A percentile compares a stretch with the other conserved stretches of the same genome.
Conservation (phyloP, 495 filamentous ascomycete genomes). For the Podospora conica region DNA sequence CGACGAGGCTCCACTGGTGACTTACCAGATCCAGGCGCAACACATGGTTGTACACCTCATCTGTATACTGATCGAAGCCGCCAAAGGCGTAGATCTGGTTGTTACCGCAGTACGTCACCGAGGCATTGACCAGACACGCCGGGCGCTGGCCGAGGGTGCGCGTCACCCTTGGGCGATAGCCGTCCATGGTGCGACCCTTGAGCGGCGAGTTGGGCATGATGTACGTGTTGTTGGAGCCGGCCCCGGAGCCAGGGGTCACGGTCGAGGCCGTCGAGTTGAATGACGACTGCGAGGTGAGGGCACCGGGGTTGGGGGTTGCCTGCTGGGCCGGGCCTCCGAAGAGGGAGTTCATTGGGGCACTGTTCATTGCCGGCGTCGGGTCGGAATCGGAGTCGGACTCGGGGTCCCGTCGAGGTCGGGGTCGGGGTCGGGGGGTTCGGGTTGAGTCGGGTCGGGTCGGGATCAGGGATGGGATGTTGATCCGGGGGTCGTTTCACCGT, state of each 20-base stretch:
- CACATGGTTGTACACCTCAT: constrained; percentile 99
- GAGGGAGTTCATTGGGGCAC: constrained; percentile 24
- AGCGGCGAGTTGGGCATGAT: constrained; percentile 77
- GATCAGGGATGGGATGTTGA: background rate
- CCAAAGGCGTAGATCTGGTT: constrained; percentile 97
- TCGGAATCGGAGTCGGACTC: background rate
- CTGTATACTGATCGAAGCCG: constrained; percentile 98
- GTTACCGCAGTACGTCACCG: constrained; percentile 92
- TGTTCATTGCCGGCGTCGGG: constrained; percentile 21
- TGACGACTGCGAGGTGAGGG: constrained; percentile 15
- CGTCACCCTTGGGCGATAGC: constrained; percentile 74
- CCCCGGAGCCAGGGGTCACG: constrained; percentile 42
- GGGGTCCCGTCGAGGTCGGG: background rate
- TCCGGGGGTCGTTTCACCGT: background rate
- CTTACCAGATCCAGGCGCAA: constrained; percentile 77
- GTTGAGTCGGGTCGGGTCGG: too few relatives aligned
- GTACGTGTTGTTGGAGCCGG: constrained; percentile 69
- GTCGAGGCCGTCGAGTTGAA: constrained; percentile 23
- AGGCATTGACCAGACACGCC: constrained; percentile 94
- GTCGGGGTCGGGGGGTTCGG: too few relatives aligned
- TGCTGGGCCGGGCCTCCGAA: constrained; percentile 26
- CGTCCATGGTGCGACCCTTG: constrained; percentile 56
- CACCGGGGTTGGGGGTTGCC: background rate
- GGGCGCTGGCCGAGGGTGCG: constrained; percentile 80
- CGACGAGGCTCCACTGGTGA: constrained; percentile 88